Base-by-base conservation (phyloP, 2,329 filamentous ascomycete genomes). In the Bipolaris oryzae region DNA sequence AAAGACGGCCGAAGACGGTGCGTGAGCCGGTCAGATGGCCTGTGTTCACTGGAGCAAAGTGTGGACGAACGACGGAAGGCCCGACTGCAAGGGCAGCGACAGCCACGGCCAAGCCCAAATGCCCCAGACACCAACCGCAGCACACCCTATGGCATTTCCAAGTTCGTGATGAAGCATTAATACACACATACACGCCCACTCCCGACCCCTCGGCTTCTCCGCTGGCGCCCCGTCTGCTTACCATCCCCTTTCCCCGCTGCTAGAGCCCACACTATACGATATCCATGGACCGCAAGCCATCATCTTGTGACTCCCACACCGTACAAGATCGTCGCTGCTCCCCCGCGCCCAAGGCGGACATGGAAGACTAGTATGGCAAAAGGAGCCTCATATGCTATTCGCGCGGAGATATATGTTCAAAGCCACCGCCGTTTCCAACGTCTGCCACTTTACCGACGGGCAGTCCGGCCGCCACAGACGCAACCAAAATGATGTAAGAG, bases 11-110 rank as follows among this genome's bases (percentile, higher is more conserved):
- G n/a, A 37, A 7, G 25, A 23, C 37, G 44, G 20, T 53, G 44
- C 49, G 33, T 44, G 46, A 53, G 50, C 39, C 23, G 45, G 54
- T 57, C 54, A 57, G 54, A 57, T 47, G 35, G 49, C 50, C 28
- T 31, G 45, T 31, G 37, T 31, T 13, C 16, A 23, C 18, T 44
- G 31, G 43, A 31, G 11, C 20, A 25, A n/a, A n/a, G 20, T 47
- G 49, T 38, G 42, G 25, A 18, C 42, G 41, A 51, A 18, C 13
- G 25, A 16, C 10, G 10, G 35, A 39, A 23, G n/a, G 41, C 35
- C 38, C 44, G 47, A 50, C 41, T 44, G 42, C 42, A 44, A 48
- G 48, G 35, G 54, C 43, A 52, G 23, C 23, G 35, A 18, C 42
- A 31, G 25, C 42, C 25, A 9, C 15, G n/a, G 54, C 54, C 54